These are phyloP conservation scores for Fusarium illudens DNA, from an alignment of 2,329 filamentous ascomycete species.

Conservation along the genomic window DNA sequence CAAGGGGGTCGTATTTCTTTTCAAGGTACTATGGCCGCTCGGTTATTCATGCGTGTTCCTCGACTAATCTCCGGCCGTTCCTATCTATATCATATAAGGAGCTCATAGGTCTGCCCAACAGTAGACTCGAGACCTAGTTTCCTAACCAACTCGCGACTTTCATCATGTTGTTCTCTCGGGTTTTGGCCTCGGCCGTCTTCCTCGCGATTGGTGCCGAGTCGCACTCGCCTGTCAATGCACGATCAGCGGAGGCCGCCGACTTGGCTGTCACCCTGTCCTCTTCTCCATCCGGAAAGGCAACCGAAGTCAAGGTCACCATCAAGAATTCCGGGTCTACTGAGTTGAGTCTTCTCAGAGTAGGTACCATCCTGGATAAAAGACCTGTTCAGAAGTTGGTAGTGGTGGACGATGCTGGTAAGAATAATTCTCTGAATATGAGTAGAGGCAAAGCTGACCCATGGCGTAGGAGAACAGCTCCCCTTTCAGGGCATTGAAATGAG, in stretches of 20 bases:
- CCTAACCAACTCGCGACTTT: neutral
- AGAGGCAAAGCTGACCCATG: neutral
- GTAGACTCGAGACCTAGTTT: neutral
- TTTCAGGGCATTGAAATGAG: constrained; percentile 27
- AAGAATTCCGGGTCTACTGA: constrained; percentile 5
- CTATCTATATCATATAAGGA: neutral
- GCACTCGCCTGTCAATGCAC: neutral
- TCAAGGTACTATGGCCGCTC: neutral
- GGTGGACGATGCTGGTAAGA: constrained; percentile 3
- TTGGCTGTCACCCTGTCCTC: neutral
- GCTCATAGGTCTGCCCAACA: neutral
- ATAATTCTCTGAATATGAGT: fast-evolving
- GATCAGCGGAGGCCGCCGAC: neutral
- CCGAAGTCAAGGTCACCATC: constrained; percentile 11
- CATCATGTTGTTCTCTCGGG: neutral
- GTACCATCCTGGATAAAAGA: constrained; percentile 24
- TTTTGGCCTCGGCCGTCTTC: neutral
- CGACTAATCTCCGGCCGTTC: neutral
- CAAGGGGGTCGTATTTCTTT: neutral
- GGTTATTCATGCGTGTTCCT: neutral
- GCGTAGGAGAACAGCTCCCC: neutral
- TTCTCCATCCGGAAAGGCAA: neutral
- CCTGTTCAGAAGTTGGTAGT: constrained; percentile 26
- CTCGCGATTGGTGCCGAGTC: neutral
- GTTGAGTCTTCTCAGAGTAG: constrained; percentile 17